These are phyloP conservation scores for Physaria fendleri DNA, from an alignment of 345 rosid genomes.

Conservation along the genomic window DNA sequence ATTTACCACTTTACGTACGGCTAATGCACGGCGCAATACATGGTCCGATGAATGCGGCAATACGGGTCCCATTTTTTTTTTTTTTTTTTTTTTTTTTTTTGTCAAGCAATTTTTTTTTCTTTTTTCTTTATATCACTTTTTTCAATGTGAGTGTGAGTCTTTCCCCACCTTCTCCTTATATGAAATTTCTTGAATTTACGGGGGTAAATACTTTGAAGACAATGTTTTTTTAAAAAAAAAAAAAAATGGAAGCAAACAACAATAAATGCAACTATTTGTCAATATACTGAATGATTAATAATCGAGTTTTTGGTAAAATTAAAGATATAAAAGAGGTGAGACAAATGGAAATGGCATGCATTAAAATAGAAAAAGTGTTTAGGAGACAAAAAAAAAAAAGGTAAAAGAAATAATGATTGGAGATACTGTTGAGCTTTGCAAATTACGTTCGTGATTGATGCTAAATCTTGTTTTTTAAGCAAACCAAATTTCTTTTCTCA, in stretches of 20 bases:
- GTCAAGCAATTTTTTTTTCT: too few relatives aligned
- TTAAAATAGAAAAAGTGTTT: neutral
- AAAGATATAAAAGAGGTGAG: neutral
- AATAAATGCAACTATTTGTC: neutral
- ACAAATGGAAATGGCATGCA: slow-evolving; percentile 6
- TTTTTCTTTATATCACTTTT: neutral
- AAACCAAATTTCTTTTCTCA: neutral
- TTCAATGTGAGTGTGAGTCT: slow-evolving; percentile 2
- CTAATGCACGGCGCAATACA: slow-evolving; percentile 48
- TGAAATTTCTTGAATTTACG: slow-evolving; percentile 11
- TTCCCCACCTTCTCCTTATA: neutral
- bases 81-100: neutral
- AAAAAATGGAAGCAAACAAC: neutral
- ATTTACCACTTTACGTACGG: slow-evolving; percentile 32
- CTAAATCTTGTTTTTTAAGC: slow-evolving; percentile 19
- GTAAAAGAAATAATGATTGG: slow-evolving; percentile 15
- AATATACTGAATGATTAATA: neutral
- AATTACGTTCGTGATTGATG: slow-evolving; percentile 17
- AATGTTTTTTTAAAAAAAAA: neutral
- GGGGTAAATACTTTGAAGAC: slow-evolving; percentile 10
- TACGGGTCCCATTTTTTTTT: slow-evolving; percentile 5
- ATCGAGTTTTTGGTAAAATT: neutral
- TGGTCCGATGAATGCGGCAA: slow-evolving; percentile 48
- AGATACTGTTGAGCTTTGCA: slow-evolving; percentile 7
- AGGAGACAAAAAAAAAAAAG: slow-evolving; percentile 1